phyloP scores from a whole-genome alignment of 1,284 basidiomycete genomes.

The Takashimella tepidaria region DNA sequence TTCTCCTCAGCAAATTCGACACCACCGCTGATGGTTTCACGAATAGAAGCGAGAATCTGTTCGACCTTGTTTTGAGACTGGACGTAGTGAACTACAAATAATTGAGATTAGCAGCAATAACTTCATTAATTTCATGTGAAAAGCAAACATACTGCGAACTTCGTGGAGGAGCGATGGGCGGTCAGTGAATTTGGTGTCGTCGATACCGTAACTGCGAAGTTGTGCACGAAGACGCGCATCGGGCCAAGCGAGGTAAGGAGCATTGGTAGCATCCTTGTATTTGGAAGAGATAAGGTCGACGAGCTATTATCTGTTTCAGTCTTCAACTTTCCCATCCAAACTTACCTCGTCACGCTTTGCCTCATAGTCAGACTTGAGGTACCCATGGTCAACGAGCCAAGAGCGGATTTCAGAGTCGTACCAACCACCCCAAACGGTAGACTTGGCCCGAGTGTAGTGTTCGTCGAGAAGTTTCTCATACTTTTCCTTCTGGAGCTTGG shows the following conservation, averaged over 20 bases:
- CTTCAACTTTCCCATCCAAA: not conserved
- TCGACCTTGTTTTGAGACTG: conserved; percentile 59
- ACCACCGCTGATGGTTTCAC: conserved; percentile 58
- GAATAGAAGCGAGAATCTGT: conserved; percentile 56
- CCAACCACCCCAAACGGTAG: conserved; percentile 69
- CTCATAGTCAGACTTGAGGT: conserved; percentile 62
- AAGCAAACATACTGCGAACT: conserved; percentile 53
- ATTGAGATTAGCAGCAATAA: conserved; percentile 10
- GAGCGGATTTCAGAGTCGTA: conserved; percentile 66
- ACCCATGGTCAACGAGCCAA: conserved; percentile 72
- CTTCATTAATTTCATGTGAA: not conserved
- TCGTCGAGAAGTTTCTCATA: conserved; percentile 67
- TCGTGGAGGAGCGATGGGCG: conserved; percentile 68
- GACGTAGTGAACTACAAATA: conserved; percentile 64
- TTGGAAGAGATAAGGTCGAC: conserved; percentile 32
- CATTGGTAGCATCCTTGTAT: conserved; percentile 50
- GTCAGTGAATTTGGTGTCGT: conserved; percentile 58
- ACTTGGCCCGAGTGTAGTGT: conserved; percentile 66
- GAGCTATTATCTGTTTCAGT: conserved; percentile 9
- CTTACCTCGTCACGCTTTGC: conserved; percentile 66
- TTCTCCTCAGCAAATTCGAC: conserved; percentile 66
- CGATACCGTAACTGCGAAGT: conserved; percentile 65
- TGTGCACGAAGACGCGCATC: conserved; percentile 80
- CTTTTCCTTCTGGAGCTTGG: conserved; percentile 67
- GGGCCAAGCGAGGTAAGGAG: conserved; percentile 77